A percentile compares a stretch with the other conserved stretches of the same genome.
phyloP scores from a whole-genome alignment of 306 rosid genomes.

The Boehmeria nivea region DNA sequence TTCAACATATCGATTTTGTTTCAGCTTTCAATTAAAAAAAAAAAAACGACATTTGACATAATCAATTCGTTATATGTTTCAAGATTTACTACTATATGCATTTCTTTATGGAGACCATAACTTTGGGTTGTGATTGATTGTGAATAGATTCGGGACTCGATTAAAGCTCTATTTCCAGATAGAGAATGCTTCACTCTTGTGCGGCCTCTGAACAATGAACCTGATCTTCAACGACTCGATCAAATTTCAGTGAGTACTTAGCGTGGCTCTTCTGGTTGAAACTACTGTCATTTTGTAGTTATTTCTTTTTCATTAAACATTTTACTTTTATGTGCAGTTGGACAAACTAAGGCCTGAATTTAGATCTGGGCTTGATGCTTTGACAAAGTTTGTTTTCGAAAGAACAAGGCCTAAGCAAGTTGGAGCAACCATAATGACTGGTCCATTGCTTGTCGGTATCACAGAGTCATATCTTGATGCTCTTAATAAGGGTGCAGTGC shows the following conservation, averaged over 20 bases:
- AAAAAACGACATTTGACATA: too few species aligned
- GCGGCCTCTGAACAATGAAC: conserved; percentile 85
- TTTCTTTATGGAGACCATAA: conserved; percentile 22
- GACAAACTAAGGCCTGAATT: conserved; percentile 83
- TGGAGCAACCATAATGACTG: conserved; percentile 94
- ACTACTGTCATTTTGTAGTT: background rate
- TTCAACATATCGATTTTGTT: too few species aligned
- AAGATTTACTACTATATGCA: background rate
- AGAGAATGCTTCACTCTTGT: conserved; percentile 94
- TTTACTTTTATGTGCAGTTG: conserved; percentile 42
- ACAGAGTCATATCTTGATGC: conserved; percentile 86
- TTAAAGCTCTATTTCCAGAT: conserved; percentile 89
- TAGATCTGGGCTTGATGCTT: conserved; percentile 68
- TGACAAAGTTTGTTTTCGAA: conserved; percentile 81
- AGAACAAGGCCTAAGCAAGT: conserved; percentile 95
- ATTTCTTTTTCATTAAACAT: background rate
- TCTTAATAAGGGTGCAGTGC: conserved; percentile 93
- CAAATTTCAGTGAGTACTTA: conserved; percentile 59
- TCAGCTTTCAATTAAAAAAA: too few species aligned
- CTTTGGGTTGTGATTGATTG: conserved; percentile 18
- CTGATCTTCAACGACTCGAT: conserved; percentile 81
- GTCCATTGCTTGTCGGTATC: conserved; percentile 82
- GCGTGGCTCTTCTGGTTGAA: background rate
- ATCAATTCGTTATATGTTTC: background rate
- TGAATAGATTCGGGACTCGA: conserved; percentile 79